Base-by-base conservation (phyloP, 169 alveolate species). In the Plasmodium inui region DNA sequence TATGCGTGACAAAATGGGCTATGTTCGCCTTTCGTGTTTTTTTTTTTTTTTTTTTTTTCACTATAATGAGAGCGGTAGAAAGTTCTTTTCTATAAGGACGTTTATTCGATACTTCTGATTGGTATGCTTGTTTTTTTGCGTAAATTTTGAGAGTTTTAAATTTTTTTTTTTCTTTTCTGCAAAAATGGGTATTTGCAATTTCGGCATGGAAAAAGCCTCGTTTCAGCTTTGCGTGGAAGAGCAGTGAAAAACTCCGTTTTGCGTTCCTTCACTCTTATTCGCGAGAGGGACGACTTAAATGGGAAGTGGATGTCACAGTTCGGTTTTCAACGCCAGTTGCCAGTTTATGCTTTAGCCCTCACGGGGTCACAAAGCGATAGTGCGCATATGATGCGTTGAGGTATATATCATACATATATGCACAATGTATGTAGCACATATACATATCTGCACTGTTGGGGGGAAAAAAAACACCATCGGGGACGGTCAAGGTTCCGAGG, bases 11-110 rank as follows among this genome's bases (percentile, higher is more conserved):
- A 50, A 50, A 50, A 50, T 50, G 61, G 61, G 61, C 22, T 50
- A 46, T 17, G 1, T 46, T 7, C 61, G 1, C 53, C 61, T 61
- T 89, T 89, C 79, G 67, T 89, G 50, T 50, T 78, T 14, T 73
- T 89, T 89, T 79, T 89, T 89, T 89, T 79, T 22, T 53, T 22
- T 30, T 46, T 26, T 37, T 14, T 28, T 30, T 41, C 26, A 50
- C 19, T 50, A 28, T 61, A 3, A 19, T 19, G 17, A 67, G 17
- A 67, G 37, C 14, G 37, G 37, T 26, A 67, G 37, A 10, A 10
- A 2, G 61, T 67, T 67, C 17, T 67, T 67, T 26, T 67, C 30
- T 67, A 67, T 67, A 67, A 1, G 30, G 14, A 28, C 5, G 14
- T 22, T 67, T 7, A 26, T 19, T 67, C 9, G 37, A 67, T 67